phyloP scores from a whole-genome alignment of 2,329 filamentous ascomycete genomes.

The Thielaviopsis punctulata region DNA sequence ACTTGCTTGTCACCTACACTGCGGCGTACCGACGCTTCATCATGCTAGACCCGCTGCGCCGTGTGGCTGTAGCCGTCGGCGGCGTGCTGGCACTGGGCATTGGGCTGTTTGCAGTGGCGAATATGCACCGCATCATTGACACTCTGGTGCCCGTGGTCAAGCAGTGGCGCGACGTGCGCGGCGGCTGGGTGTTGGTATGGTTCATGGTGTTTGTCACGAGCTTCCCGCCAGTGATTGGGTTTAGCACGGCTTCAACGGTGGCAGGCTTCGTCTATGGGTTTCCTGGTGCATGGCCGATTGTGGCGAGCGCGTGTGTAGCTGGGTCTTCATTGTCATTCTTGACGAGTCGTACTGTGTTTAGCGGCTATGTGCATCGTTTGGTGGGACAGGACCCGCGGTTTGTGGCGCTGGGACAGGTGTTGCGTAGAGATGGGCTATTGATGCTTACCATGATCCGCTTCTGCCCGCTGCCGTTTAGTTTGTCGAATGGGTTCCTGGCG shows the following conservation, averaged over 20 bases:
- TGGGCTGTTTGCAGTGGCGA: constrained; percentile 53
- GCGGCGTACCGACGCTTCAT: constrained; percentile 26
- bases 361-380: constrained; percentile 59
- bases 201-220: constrained; percentile 55
- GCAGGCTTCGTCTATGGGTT: constrained; percentile 40
- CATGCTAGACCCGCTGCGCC: constrained; percentile 42
- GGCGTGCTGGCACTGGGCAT: constrained; percentile 34
- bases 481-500: constrained; percentile 86
- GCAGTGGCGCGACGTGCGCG: constrained; percentile 56
- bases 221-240: constrained; percentile 78
- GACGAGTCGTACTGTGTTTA: constrained; percentile 61
- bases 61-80: constrained; percentile 32
- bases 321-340: constrained; percentile 70
- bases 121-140: constrained; percentile 64
- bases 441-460: constrained; percentile 82
- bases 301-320: constrained; percentile 57
- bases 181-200: constrained; percentile 64
- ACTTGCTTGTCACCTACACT: constrained; percentile 27
- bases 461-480: constrained; percentile 79
- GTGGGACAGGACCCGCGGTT: constrained; percentile 76
- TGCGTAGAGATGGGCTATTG: constrained; percentile 79
- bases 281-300: constrained; percentile 60
- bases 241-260: constrained; percentile 50
- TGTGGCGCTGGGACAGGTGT: constrained; percentile 68
- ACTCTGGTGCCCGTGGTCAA: constrained; percentile 56